These are phyloP conservation scores for Candida broadrunensis DNA, from an alignment of 805 yeast species.

Conservation along the genomic window DNA sequence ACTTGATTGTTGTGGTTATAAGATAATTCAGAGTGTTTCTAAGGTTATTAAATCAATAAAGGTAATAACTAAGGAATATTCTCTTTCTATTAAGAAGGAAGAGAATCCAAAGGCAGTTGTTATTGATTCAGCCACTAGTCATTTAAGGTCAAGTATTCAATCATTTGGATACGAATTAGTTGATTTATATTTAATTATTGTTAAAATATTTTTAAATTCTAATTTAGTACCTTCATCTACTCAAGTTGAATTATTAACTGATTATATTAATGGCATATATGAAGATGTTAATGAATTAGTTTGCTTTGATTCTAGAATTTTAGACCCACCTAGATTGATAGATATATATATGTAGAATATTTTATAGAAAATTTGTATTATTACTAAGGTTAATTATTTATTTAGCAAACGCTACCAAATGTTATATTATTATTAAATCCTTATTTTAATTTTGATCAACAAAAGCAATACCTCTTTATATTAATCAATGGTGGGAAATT, in stretches of 20 bases:
- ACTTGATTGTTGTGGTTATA: constrained; percentile 7
- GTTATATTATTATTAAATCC: too few species aligned
- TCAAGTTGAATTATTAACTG: constrained; percentile 13
- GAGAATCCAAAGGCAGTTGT: too few species aligned
- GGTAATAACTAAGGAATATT: too few species aligned
- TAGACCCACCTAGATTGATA: constrained; percentile 7
- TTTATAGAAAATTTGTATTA: too few species aligned
- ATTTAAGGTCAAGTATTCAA: neutral
- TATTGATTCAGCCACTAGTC: neutral
- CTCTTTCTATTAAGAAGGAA: neutral
- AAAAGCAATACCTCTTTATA: too few species aligned
- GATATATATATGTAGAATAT: constrained; percentile 2
- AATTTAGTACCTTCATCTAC: constrained; percentile 11
- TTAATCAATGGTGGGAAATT: too few species aligned
- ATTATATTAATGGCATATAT: constrained; percentile 5
- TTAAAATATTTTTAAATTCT: constrained; percentile 10
- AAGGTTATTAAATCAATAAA: neutral
- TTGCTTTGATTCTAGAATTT: neutral
- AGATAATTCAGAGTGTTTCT: constrained; percentile 1
- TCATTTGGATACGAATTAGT: constrained; percentile 6
- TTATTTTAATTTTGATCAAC: too few species aligned
- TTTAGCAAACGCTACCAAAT: too few species aligned
- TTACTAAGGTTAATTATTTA: too few species aligned
- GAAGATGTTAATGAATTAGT: neutral
- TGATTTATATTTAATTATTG: constrained; percentile 11